Evolutionary conservation across 2,329 filamentous ascomycete species (phyloP).

Genomic region (Fusarium sp.): DNA sequence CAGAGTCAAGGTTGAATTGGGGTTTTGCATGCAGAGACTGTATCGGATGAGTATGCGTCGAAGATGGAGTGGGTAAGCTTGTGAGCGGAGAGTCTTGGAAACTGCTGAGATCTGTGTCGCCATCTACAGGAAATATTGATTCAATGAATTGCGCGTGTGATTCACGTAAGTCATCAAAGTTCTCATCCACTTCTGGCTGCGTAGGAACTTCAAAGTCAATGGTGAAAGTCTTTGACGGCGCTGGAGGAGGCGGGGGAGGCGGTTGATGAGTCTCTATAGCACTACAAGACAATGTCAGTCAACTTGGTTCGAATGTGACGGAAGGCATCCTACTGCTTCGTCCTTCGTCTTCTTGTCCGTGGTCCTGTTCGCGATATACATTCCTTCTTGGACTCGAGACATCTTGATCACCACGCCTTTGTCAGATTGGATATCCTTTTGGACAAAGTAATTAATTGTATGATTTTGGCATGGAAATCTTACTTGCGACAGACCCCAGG

Average conservation of each 20-base stretch:
- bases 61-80: conserved; percentile 45
- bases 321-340: conserved; percentile 52
- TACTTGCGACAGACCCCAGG: conserved; percentile 65
- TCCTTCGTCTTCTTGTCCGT: conserved; percentile 60
- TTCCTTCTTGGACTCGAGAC: conserved; percentile 64
- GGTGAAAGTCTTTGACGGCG: conserved; percentile 63
- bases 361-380: conserved; percentile 64
- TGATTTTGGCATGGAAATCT: not conserved
- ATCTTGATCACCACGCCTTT: conserved; percentile 52
- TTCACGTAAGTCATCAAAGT: conserved; percentile 57
- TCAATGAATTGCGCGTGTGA: conserved; percentile 58
- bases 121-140: conserved; percentile 51
- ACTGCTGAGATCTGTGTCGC: conserved; percentile 32
- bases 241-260: conserved; percentile 43
- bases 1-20: conserved; percentile 67
- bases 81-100: conserved; percentile 39
- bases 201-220: conserved; percentile 63
- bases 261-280: conserved; percentile 41
- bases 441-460: not conserved
- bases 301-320: not conserved
- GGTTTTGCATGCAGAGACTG: conserved; percentile 60
- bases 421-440: not conserved
- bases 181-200: conserved; percentile 53
- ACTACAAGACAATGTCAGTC: conserved; percentile 6
- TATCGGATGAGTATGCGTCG: conserved; percentile 50